Conservation (phyloP, 495 filamentous ascomycete genomes). For the Barbatosphaeria neglecta region DNA sequence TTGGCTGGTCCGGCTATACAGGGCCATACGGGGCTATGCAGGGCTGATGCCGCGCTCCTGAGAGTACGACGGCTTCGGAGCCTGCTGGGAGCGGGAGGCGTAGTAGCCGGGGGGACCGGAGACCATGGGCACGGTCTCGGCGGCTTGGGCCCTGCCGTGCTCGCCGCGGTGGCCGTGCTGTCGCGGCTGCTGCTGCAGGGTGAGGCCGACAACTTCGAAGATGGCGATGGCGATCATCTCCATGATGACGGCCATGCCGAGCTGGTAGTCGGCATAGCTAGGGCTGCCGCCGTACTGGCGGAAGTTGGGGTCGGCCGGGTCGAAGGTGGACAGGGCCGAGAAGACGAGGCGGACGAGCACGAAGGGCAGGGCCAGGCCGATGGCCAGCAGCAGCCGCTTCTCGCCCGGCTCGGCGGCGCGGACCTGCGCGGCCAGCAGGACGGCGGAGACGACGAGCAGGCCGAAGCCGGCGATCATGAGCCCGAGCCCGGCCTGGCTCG, state of each 20-base stretch:
- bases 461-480: constrained; percentile 19
- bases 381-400: constrained; percentile 19
- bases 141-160: neutral
- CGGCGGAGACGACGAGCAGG: constrained; percentile 12
- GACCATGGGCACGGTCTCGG: neutral
- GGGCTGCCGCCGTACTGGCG: constrained; percentile 11
- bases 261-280: constrained; percentile 9
- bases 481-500: constrained; percentile 12
- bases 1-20: no score
- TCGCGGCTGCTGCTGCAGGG: constrained; percentile 6
- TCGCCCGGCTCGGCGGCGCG: constrained; percentile 16
- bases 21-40: no score
- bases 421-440: constrained; percentile 9
- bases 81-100: neutral
- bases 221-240: constrained; percentile 24
- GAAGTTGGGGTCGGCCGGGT: constrained; percentile 11
- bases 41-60: no score
- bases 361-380: constrained; percentile 22
- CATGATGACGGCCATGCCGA: constrained; percentile 25
- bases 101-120: neutral
- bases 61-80: no score
- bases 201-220: constrained; percentile 20
- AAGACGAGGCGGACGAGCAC: constrained; percentile 25
- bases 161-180: neutral
- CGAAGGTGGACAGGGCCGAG: constrained; percentile 13